Conservation (phyloP, 306 rosid species). For the Begonia loranthoides region DNA sequence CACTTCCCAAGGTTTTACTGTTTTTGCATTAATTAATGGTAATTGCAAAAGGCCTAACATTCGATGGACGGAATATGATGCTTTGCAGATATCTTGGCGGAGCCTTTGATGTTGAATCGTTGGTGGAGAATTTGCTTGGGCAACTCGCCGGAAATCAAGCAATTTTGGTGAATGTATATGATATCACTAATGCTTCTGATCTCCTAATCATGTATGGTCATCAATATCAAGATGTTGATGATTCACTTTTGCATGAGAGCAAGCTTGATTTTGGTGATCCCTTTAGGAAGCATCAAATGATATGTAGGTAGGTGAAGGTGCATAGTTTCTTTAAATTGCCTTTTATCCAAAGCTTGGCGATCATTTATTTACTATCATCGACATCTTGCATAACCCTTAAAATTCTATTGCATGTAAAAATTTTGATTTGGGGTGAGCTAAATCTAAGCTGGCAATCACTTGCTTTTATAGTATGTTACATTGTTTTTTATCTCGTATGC, state of each 20-base stretch:
- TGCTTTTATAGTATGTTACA: too few species aligned
- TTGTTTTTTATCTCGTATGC: too few species aligned
- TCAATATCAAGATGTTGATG: conserved; percentile 69
- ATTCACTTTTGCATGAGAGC: conserved; percentile 61
- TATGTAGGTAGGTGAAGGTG: conserved; percentile 52
- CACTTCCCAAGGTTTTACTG: neutral
- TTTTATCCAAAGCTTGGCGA: too few species aligned
- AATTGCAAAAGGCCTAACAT: conserved; percentile 14
- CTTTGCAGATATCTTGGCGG: conserved; percentile 82
- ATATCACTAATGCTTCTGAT: conserved; percentile 66
- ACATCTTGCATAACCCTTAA: too few species aligned
- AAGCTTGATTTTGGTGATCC: conserved; percentile 98
- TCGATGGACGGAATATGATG: conserved; percentile 13
- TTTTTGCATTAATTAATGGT: conserved; percentile 6
- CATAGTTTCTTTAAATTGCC: neutral
- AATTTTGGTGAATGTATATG: conserved; percentile 79
- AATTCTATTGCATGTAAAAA: too few species aligned
- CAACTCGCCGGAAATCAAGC: conserved; percentile 95
- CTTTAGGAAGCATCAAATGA: conserved; percentile 78
- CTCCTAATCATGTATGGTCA: conserved; percentile 83
- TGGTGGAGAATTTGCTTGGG: conserved; percentile 95
- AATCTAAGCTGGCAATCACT: too few species aligned
- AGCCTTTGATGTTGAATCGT: conserved; percentile 94
- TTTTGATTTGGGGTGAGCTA: too few species aligned
- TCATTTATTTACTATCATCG: too few species aligned